phyloP scores from a whole-genome alignment of 2,329 filamentous ascomycete species.

The Macrophomina pseudophaseolina region DNA sequence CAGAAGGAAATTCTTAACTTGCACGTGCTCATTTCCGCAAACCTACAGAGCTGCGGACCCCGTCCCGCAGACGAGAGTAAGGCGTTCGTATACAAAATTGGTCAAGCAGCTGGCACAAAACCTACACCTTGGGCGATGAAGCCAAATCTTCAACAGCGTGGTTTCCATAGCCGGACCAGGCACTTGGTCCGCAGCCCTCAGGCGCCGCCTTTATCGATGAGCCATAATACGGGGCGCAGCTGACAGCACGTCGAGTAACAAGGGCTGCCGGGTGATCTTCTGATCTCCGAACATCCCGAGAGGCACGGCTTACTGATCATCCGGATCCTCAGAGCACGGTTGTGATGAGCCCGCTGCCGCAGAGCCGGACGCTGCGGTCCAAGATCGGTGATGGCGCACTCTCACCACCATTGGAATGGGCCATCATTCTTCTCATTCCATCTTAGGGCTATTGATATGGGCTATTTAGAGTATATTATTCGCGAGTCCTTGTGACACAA shows the following conservation, averaged over 20 bases:
- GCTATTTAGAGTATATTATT: too few species aligned
- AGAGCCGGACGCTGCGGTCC: neutral
- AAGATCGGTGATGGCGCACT: neutral
- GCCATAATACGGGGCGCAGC: neutral
- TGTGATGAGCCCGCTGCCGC: neutral
- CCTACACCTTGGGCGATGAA: neutral
- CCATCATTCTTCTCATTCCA: neutral
- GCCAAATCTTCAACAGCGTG: neutral
- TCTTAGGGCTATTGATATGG: too few species aligned
- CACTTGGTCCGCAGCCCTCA: neutral
- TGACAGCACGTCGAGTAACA: neutral
- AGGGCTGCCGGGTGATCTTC: neutral
- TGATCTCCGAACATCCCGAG: neutral
- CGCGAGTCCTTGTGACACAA: neutral
- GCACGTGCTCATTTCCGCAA: neutral
- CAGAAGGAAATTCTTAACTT: neutral
- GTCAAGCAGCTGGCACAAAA: neutral
- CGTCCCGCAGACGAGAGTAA: neutral
- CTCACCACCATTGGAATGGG: neutral
- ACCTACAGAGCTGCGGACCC: neutral
- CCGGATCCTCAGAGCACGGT: neutral
- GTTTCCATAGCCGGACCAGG: neutral
- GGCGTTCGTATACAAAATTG: neutral
- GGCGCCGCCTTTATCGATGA: neutral
- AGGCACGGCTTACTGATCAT: neutral